Conservation (phyloP, 345 rosid species). For the Populus deltoides region DNA sequence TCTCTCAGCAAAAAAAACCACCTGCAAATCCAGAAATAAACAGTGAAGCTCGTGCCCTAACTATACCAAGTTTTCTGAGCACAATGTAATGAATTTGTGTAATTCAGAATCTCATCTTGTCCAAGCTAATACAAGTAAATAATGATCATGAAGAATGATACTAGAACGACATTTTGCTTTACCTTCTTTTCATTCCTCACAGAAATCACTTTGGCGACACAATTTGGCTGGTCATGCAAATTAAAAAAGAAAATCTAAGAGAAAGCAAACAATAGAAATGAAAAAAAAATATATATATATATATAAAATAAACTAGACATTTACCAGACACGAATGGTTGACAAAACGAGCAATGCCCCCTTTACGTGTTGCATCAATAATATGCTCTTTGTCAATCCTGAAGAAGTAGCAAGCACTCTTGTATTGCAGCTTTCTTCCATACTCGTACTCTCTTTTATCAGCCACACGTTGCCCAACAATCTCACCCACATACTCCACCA, state of each 20-base stretch:
- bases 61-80: not conserved
- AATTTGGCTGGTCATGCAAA: conserved; percentile 48
- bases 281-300: not conserved
- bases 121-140: not conserved
- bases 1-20: conserved; percentile 50
- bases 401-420: conserved; percentile 61
- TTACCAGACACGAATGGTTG: conserved; percentile 61
- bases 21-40: conserved; percentile 30
- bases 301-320: not conserved
- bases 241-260: conserved; percentile 9
- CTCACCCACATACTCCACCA: conserved; percentile 61
- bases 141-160: too few relatives aligned
- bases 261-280: not conserved
- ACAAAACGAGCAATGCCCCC: conserved; percentile 66
- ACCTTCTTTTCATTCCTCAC: conserved; percentile 58
- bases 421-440: conserved; percentile 54
- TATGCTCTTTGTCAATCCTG: conserved; percentile 59
- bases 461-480: conserved; percentile 51
- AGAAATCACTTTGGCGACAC: conserved; percentile 55
- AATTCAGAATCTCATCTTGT: not conserved
- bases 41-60: not conserved
- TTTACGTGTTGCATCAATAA: conserved; percentile 54
- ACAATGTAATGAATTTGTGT: not conserved
- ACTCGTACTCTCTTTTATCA: conserved; percentile 52
- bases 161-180: not conserved